Base-by-base conservation (phyloP, 2,329 filamentous ascomycete species). In the Fusarium succisae region DNA sequence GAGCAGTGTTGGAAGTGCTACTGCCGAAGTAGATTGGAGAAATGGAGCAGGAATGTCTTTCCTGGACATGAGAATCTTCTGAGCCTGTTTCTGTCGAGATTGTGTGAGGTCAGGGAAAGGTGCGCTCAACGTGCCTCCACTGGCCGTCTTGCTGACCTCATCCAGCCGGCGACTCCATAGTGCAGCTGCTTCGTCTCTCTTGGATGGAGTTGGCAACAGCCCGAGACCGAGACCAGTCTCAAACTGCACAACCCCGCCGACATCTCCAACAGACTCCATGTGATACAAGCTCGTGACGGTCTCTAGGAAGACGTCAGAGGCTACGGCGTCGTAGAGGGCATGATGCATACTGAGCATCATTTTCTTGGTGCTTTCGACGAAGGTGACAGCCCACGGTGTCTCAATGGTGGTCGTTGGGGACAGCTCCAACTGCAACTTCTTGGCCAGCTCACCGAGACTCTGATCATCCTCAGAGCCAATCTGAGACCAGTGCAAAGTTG, bases 281-380 rank as follows among this genome's bases (percentile, higher is more conserved):
- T 53, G 14, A n/a, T 72, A 72, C 18, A 72, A 8, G 17, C 47
- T 70, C 10, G 64, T 38, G 7, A 70, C 64, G 1, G 44, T 48
- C 3, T 72, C 54, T 1, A 72, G 59, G 20, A 67, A 60, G 8
- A 45, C 7, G 12, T 55, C 15, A 18, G 66, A 47, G 15, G 53
- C 24, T 14, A 66, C 48, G 1, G 47, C 64, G 2, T 73, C 70
- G 13, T 72, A 66, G 4, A 72, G 58, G 1, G 64, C 26, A 8
- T 72, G 70, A 13, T 73, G 70, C 58, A 72, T 72, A 8, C 70
- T 72, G 5, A 72, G 50, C 64, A 72, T 72, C 41, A 72, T 18
- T 18, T 44, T 59, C 20, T 55, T 59, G 3, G 39, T 58, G 8
- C 14, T 22, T 6, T 57, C n/a, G 2, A 63, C 18, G 3, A 72